Base-by-base conservation (phyloP, 306 rosid species). In the Leucaena leucocephala region DNA sequence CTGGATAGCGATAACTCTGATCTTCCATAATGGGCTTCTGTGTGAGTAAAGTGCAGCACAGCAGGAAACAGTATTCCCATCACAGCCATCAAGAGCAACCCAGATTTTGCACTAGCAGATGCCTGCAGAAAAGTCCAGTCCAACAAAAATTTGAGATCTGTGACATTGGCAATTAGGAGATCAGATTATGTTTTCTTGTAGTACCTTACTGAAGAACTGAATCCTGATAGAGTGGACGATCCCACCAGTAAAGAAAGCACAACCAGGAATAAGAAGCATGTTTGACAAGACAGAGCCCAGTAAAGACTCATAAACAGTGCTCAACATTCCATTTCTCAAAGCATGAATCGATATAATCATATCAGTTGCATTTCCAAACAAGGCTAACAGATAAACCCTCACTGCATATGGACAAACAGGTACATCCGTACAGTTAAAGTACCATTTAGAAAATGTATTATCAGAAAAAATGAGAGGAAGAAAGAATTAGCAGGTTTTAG, bases 181-280 rank as follows among this genome's bases (percentile, higher is more conserved):
- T 48, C 59, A 40, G 40, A 65, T 69, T 19, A 44, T 21, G 74
- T 57, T 33, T 62, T 6, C 3, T n/a, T 6, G 40, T 3, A 22
- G 36, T 84, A 93, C 97, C 94, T 87, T 88, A 62, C 86, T 85
- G 80, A 93, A 91, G 62, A 58, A 70, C 86, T 91, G 98, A 58
- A 82, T 70, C 73, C 85, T 91, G 42, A 75, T 62, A 81, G 78
- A 63, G 80, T 91, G 90, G 80, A 81, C 71, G 48, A 91, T 82
- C 72, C 96, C 97, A 50, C 97, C 95, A 12, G 89, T 83, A 76
- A 90, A 91, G 90, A 94, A 94, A 48, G 97, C 97, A 71, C 97
- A 91, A 8, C 98, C 96, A 55, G 90, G 97, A 69, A 94, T 95
- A 19, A 94, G 84, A 45, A 94, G 96, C 96, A 94, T 88, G 82